phyloP scores from a whole-genome alignment of 768 basidiomycete genomes.

The Butyriboletus loyo region DNA sequence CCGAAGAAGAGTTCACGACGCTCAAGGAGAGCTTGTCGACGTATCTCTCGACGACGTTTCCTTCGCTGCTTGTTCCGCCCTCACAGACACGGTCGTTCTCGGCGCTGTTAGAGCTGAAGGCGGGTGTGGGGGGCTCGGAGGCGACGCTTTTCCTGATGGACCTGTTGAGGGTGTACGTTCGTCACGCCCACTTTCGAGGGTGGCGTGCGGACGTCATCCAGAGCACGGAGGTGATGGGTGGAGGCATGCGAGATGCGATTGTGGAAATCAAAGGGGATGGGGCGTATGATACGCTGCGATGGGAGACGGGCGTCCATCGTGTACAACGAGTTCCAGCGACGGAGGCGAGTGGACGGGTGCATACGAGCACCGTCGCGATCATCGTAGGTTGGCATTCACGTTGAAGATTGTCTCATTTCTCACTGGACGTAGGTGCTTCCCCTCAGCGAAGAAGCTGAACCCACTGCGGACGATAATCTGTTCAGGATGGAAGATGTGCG shows the following conservation, averaged over 20 bases:
- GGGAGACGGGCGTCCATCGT: constrained; percentile 95
- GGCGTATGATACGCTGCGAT: constrained; percentile 74
- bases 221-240: constrained; percentile 54
- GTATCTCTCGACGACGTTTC: constrained; percentile 47
- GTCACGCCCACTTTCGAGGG: constrained; percentile 48
- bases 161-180: constrained; percentile 49
- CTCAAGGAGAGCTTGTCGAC: constrained; percentile 32
- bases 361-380: constrained; percentile 56
- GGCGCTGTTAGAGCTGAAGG: constrained; percentile 86
- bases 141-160: constrained; percentile 58
- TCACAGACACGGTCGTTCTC: constrained; percentile 65
- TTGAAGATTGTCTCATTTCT: not conserved
- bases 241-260: constrained; percentile 76
- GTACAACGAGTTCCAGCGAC: constrained; percentile 94
- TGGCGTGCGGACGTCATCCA: constrained; percentile 66
- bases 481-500: constrained; percentile 85
- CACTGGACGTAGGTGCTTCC: constrained; percentile 67
- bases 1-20: constrained; percentile 44
- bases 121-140: constrained; percentile 25
- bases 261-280: constrained; percentile 76
- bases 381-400: constrained; percentile 11
- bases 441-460: constrained; percentile 62
- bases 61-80: constrained; percentile 58
- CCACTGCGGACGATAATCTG: constrained; percentile 53
- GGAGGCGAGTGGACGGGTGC: constrained; percentile 81